Percentiles rank a stretch among this genome's conserved stretches.
Evolutionary conservation across 106 monocot species (phyloP).

Genomic region (Dioscorea dumetorum): DNA sequence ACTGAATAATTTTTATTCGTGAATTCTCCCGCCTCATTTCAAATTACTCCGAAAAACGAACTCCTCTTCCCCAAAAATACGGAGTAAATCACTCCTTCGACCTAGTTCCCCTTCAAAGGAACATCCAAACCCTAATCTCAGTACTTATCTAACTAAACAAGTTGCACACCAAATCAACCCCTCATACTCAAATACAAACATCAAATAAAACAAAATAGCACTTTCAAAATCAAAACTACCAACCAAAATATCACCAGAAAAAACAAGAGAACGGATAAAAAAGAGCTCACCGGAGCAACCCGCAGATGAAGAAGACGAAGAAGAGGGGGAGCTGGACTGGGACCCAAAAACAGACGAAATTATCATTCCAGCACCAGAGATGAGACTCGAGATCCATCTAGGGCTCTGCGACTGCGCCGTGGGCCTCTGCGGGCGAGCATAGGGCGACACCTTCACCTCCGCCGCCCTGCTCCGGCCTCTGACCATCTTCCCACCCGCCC

Average conservation of each 20-base stretch:
- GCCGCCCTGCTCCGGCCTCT: conserved; percentile 1
- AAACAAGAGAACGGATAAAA: not conserved
- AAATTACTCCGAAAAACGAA: too few relatives aligned
- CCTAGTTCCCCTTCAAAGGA: too few relatives aligned
- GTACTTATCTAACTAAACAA: not conserved
- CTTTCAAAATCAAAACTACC: not conserved
- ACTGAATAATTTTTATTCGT: too few relatives aligned
- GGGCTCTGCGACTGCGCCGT: not conserved
- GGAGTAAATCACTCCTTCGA: too few relatives aligned
- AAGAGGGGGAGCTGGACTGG: not conserved
- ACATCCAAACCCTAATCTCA: too few relatives aligned
- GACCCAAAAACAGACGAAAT: conserved; percentile 19
- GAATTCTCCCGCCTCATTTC: too few relatives aligned
- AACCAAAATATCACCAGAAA: not conserved
- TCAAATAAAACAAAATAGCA: not conserved
- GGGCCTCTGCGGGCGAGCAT: conserved; percentile 8
- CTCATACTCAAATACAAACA: not conserved
- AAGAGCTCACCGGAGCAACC: not conserved
- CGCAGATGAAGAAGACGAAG: conserved; percentile 7
- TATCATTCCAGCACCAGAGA: conserved; percentile 21
- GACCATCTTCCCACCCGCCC: conserved; percentile 11
- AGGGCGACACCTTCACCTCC: not conserved
- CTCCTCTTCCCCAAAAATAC: too few relatives aligned
- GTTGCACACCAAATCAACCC: not conserved
- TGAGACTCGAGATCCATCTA: conserved; percentile 16